A percentile compares a stretch with the other conserved stretches of the same genome.
These are phyloP conservation scores for Coffea eugenioides DNA, from an alignment of 257 asterid genomes.

Conservation along the genomic window DNA sequence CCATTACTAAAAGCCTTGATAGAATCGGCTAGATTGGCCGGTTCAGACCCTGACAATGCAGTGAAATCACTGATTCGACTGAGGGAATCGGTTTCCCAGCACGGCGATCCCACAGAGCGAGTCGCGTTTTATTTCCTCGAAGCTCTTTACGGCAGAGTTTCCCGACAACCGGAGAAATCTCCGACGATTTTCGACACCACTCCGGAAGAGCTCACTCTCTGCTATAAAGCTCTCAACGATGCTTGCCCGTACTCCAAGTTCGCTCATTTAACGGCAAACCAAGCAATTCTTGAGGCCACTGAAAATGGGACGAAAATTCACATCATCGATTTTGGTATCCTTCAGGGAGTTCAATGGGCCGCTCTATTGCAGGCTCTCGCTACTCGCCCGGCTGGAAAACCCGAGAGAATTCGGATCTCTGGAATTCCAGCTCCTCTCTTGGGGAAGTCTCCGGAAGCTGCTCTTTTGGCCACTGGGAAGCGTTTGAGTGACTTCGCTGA, in stretches of 20 bases:
- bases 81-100: constrained; percentile 51
- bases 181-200: constrained; percentile 35
- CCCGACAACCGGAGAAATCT: constrained; percentile 26
- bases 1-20: constrained; percentile 59
- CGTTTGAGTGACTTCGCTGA: constrained; percentile 78
- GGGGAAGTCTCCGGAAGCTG: constrained; percentile 56
- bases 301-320: constrained; percentile 61
- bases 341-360: constrained; percentile 97
- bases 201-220: constrained; percentile 68
- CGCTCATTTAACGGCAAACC: constrained; percentile 89
- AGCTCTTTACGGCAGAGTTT: constrained; percentile 58
- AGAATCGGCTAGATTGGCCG: constrained; percentile 66
- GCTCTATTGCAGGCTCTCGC: constrained; percentile 94
- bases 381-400: constrained; percentile 84
- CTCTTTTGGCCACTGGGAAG: constrained; percentile 81
- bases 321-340: constrained; percentile 89
- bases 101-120: constrained; percentile 74
- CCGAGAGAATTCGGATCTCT: constrained; percentile 63
- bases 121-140: constrained; percentile 74
- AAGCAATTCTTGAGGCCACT: constrained; percentile 87
- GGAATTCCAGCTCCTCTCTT: constrained; percentile 85
- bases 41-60: constrained; percentile 60
- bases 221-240: constrained; percentile 75
- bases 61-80: constrained; percentile 56
- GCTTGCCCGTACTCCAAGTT: constrained; percentile 95